Evolutionary conservation across 148 eudicot species (phyloP).

Genomic region (Drosera capensis): DNA sequence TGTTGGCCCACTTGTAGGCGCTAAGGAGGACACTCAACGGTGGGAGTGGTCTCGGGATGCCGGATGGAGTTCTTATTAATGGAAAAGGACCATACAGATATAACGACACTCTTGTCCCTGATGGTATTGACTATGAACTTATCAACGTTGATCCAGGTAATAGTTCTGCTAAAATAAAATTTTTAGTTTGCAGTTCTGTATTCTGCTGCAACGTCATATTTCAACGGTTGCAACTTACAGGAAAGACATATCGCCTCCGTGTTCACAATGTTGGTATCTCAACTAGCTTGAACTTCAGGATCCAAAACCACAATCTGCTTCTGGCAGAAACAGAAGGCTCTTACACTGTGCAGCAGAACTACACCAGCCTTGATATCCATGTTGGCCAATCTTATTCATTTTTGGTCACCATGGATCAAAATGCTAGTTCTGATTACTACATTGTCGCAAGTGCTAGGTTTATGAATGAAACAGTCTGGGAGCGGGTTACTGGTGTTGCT

Average conservation of each 20-base stretch:
- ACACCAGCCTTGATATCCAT: slow-evolving; percentile 88
- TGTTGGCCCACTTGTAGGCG: slow-evolving; percentile 26
- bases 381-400: slow-evolving; percentile 98
- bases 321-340: slow-evolving; percentile 93
- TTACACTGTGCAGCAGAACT: slow-evolving; percentile 89
- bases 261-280: slow-evolving; percentile 90
- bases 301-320: slow-evolving; percentile 79
- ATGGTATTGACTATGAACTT: slow-evolving; percentile 78
- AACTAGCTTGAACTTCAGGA: slow-evolving; percentile 89
- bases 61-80: slow-evolving; percentile 89
- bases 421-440: slow-evolving; percentile 94
- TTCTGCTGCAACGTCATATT: not conserved
- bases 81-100: slow-evolving; percentile 94
- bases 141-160: slow-evolving; percentile 78
- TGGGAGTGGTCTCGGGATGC: slow-evolving; percentile 87
- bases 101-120: slow-evolving; percentile 75
- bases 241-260: slow-evolving; percentile 82
- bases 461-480: slow-evolving; percentile 72
- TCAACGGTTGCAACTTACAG: slow-evolving; percentile 18
- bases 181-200: not conserved
- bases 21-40: slow-evolving; percentile 63
- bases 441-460: slow-evolving; percentile 87
- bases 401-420: slow-evolving; percentile 82
- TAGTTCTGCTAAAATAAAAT: not conserved
- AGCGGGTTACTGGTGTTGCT: slow-evolving; percentile 82